Conservation (phyloP, 345 rosid species). For the Pistacia atlantica region DNA sequence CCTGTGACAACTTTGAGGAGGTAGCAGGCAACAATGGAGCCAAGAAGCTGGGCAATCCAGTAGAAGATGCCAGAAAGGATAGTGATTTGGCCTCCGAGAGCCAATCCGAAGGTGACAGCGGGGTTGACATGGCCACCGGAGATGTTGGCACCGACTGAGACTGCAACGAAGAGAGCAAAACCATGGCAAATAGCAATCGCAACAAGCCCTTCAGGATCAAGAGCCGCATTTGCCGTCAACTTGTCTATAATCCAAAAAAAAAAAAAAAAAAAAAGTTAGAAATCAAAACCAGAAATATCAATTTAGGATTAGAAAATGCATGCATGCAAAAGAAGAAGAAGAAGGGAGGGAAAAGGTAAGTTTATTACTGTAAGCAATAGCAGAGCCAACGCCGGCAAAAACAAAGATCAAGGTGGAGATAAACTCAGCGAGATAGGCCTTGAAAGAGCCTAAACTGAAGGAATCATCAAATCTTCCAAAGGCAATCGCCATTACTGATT, state of each 20-base stretch:
- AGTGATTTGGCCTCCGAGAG: slow-evolving; percentile 92
- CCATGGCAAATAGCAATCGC: slow-evolving; percentile 88
- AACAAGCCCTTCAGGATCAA: slow-evolving; percentile 83
- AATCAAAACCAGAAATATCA: not conserved
- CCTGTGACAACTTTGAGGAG: slow-evolving; percentile 79
- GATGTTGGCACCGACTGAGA: slow-evolving; percentile 83
- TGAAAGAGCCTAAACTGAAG: slow-evolving; percentile 75
- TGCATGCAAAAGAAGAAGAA: no score
- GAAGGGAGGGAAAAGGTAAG: not conserved
- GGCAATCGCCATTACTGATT: slow-evolving; percentile 51
- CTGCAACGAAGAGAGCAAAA: slow-evolving; percentile 91
- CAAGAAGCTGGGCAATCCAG: slow-evolving; percentile 90
- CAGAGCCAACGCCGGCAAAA: slow-evolving; percentile 94
- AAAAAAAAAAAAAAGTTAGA: not conserved
- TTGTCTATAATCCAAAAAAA: slow-evolving; percentile 43
- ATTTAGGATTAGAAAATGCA: no score
- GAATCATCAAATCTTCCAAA: slow-evolving; percentile 87
- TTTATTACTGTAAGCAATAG: slow-evolving; percentile 73
- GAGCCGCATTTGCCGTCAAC: slow-evolving; percentile 77
- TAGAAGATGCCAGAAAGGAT: slow-evolving; percentile 86
- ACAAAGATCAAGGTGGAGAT: slow-evolving; percentile 94
- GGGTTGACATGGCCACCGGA: slow-evolving; percentile 98
- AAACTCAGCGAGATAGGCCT: slow-evolving; percentile 88
- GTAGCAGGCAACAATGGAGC: slow-evolving; percentile 85
- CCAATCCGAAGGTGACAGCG: slow-evolving; percentile 89